These are phyloP conservation scores for Fusarium armeniacum DNA, from an alignment of 2,329 filamentous ascomycete genomes.

Conservation along the genomic window DNA sequence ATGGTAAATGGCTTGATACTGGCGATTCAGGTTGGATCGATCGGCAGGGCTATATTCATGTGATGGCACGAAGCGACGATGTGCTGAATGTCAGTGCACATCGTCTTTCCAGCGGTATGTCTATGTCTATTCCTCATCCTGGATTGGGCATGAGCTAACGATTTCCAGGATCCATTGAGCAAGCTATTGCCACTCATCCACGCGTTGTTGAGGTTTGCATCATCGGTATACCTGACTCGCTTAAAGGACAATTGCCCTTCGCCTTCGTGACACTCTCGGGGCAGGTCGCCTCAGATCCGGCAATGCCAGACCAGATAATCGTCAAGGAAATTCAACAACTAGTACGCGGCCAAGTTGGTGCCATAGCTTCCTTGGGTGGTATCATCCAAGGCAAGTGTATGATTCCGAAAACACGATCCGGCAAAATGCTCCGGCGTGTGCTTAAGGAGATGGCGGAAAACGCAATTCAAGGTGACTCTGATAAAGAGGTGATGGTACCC, in stretches of 20 bases:
- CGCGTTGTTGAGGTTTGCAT: conserved; percentile 87
- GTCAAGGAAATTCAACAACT: conserved; percentile 76
- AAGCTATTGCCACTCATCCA: conserved; percentile 87
- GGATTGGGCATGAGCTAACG: conserved; percentile 12
- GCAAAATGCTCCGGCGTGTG: conserved; percentile 88
- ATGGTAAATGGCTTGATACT: conserved; percentile 88
- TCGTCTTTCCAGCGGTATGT: conserved; percentile 84
- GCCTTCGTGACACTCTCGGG: conserved; percentile 78
- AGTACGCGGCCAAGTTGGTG: conserved; percentile 85
- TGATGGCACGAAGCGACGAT: conserved; percentile 80
- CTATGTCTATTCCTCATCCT: conserved; percentile 16
- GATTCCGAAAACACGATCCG: conserved; percentile 93
- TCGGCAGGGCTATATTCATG: conserved; percentile 74
- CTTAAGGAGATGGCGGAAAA: conserved; percentile 88
- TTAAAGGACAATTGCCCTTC: conserved; percentile 94
- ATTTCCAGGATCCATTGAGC: conserved; percentile 81
- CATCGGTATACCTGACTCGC: conserved; percentile 83
- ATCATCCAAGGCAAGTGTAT: conserved; percentile 87
- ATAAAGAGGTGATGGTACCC: conserved; percentile 79
- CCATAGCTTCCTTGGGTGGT: conserved; percentile 87
- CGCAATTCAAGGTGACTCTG: conserved; percentile 78
- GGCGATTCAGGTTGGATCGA: conserved; percentile 93
- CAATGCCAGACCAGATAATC: conserved; percentile 62
- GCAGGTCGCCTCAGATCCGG: conserved; percentile 64
- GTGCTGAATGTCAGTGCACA: conserved; percentile 97